These are phyloP conservation scores for Yueomyces sp. DNA, from an alignment of 805 yeast genomes.

Conservation along the genomic window DNA sequence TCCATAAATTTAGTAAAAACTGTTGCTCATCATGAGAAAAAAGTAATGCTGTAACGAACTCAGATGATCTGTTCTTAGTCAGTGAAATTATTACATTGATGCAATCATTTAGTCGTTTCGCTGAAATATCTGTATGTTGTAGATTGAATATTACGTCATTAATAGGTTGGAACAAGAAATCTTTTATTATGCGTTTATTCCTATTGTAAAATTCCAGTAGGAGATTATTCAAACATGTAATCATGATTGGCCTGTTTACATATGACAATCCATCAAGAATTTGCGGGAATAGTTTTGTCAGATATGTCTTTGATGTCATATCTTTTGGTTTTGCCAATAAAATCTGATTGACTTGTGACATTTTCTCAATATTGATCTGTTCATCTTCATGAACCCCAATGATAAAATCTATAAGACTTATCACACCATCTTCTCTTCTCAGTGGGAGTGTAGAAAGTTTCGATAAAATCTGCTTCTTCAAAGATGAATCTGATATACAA, in stretches of 20 bases:
- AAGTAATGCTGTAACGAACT: constrained; percentile 23
- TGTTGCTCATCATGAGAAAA: constrained; percentile 6
- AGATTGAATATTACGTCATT: constrained; percentile 29
- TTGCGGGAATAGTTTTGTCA: constrained; percentile 47
- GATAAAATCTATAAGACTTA: constrained; percentile 60
- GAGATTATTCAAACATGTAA: constrained; percentile 43
- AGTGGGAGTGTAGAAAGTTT: constrained; percentile 43
- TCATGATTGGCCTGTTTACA: constrained; percentile 47
- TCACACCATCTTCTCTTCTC: constrained; percentile 49
- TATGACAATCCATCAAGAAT: constrained; percentile 42
- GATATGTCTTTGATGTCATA: constrained; percentile 37
- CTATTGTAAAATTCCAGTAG: constrained; percentile 37
- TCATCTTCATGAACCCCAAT: constrained; percentile 67
- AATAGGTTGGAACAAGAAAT: constrained; percentile 42
- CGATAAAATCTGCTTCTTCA: constrained; percentile 33
- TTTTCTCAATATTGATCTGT: constrained; percentile 43
- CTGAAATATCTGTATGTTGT: constrained; percentile 27
- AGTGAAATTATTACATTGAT: constrained; percentile 56
- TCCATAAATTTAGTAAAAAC: constrained; percentile 26
- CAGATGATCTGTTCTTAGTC: constrained; percentile 30
- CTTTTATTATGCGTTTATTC: constrained; percentile 38
- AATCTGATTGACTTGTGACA: constrained; percentile 54
- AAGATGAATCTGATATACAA: constrained; percentile 33
- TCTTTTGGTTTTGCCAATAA: constrained; percentile 48
- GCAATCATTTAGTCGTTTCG: constrained; percentile 42